A percentile compares a stretch with the other conserved stretches of the same genome.
Conservation (phyloP, 768 basidiomycete genomes). For the Tulasnella sp. region DNA sequence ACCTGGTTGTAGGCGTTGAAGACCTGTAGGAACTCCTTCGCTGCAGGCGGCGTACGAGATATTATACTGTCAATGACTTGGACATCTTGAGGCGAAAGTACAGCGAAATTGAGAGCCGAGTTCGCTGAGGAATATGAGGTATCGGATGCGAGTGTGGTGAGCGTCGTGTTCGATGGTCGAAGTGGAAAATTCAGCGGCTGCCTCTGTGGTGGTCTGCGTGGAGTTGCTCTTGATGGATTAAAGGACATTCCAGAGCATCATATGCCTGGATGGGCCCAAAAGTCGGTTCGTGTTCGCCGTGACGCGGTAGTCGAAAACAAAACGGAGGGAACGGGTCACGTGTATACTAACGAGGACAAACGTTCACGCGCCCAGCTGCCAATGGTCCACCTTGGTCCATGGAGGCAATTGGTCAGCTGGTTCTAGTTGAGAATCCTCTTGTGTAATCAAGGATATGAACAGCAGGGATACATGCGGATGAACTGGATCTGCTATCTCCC, state of each 20-base stretch:
- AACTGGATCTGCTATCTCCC: neutral
- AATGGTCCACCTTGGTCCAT: neutral
- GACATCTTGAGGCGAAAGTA: constrained; percentile 45
- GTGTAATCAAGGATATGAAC: neutral
- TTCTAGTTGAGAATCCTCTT: neutral
- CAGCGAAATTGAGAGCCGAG: constrained; percentile 12
- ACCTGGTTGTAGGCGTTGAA: constrained; percentile 80
- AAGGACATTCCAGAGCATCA: constrained; percentile 8
- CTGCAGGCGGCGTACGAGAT: constrained; percentile 47
- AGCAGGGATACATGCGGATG: neutral
- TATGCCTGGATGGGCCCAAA: neutral
- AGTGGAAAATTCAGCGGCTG: neutral
- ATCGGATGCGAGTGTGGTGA: constrained; percentile 1
- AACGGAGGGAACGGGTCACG: neutral
- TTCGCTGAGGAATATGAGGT: constrained; percentile 1
- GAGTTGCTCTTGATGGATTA: neutral
- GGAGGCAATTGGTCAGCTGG: neutral
- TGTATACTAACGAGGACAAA: neutral
- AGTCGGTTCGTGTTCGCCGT: neutral
- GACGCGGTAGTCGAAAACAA: neutral
- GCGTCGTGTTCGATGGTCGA: neutral
- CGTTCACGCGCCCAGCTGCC: neutral
- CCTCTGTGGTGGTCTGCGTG: neutral
- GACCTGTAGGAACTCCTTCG: constrained; percentile 68
- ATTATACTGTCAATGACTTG: constrained; percentile 68